Percentiles rank a stretch among this genome's conserved stretches.
Evolutionary conservation across 2,329 filamentous ascomycete genomes (phyloP).

Genomic region (Ophiostoma perfectum): DNA sequence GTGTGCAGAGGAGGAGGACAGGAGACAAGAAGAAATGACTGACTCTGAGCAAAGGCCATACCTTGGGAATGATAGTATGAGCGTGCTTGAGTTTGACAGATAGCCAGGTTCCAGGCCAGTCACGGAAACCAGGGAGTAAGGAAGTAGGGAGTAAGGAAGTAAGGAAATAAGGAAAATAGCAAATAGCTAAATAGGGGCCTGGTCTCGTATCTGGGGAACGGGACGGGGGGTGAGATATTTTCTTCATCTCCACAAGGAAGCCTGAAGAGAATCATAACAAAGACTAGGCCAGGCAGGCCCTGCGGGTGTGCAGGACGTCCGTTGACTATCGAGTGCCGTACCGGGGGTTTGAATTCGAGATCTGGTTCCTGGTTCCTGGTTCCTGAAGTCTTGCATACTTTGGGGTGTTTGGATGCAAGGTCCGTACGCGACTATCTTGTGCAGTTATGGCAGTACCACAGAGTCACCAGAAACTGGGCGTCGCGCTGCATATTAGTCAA

Average conservation of each 20-base stretch:
- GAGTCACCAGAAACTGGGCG: too few species aligned
- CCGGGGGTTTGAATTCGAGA: background rate
- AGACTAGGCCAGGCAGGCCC: background rate
- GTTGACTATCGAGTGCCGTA: conserved; percentile 6
- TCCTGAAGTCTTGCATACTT: background rate
- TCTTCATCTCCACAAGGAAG: background rate
- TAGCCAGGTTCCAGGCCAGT: too few species aligned
- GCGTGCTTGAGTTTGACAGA: too few species aligned
- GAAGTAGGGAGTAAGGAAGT: background rate
- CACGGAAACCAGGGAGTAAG: too few species aligned
- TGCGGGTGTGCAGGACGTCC: background rate
- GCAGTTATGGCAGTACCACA: too few species aligned
- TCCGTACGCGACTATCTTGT: too few species aligned
- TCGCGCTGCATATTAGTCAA: background rate
- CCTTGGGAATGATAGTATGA: too few species aligned
- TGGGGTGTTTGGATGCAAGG: background rate
- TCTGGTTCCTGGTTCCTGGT: background rate
- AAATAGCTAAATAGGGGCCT: background rate
- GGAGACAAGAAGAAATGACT: background rate
- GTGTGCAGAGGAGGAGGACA: background rate
- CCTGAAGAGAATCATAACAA: background rate
- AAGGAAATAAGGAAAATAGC: background rate
- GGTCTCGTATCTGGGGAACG: background rate
- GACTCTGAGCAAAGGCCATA: background rate
- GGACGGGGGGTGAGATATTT: background rate